Base-by-base conservation (phyloP, 805 yeast genomes). In the Clavispora asparagi region DNA sequence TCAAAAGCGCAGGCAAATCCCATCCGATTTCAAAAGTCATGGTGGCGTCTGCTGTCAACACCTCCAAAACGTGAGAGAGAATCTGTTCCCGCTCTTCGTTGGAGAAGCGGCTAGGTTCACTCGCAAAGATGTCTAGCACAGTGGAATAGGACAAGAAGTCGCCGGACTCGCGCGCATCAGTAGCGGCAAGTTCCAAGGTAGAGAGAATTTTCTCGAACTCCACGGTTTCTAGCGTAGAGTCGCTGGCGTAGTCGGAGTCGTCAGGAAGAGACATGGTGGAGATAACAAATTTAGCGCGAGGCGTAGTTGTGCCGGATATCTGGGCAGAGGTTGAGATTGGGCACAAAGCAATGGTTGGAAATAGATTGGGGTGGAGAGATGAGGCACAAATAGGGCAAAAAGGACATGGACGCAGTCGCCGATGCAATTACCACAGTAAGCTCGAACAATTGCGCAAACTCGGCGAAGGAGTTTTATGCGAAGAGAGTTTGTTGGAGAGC, bases 1-100 rank as follows among this genome's bases (percentile, higher is more conserved):
- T 57, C 7, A 91, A 53, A 42, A 87, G 64, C 29, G 74, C 76
- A 1, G 96, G 96, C n/a, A 91, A 60, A 62, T 91, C 97, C 97
- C 97, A 91, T 2, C 95, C 96, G 49, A 90, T 80, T 53, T 83
- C 85, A 39, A 76, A 71, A 0, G 82, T 70, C 28, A 88, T 63
- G 10, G 73, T 74, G 14, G 73, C 69, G 58, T 85, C 62, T 0
- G 59, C 63, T 3, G 44, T 37, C 29, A 88, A 62, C 0, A 81
- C 66, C 0, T 65, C 68, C 10, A 64, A 53, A 12, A 90, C 52
- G 3, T 68, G 64, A 0, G 59, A 64, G 40, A 89, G 62, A n/a
- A 87, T 59, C 42, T 53, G 45, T 2, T 66, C 70, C 45, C 79
- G 76, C 43, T 87, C 87, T 0, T 68, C 76, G 37, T 65, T 63